Conservation (phyloP, 441 rosid species). For the Gossypium gossypioides region DNA sequence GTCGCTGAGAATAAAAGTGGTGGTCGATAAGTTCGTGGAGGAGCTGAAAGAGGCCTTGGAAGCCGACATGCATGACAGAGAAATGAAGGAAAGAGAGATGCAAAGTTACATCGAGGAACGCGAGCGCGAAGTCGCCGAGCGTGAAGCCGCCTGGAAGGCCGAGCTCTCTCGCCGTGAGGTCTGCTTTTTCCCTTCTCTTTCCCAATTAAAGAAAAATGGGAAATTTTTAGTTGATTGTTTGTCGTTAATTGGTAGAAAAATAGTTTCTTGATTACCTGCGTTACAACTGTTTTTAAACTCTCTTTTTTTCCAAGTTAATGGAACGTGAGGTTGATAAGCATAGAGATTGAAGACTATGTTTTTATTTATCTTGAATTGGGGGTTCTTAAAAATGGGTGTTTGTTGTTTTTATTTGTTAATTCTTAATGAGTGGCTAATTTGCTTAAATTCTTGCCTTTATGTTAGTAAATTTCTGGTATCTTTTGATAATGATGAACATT, state of each 20-base stretch:
- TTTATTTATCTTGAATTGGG: background rate
- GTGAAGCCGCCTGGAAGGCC: conserved; percentile 99
- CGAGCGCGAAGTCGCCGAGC: conserved; percentile 97
- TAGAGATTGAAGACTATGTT: no score
- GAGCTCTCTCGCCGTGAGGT: conserved; percentile 98
- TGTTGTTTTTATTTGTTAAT: background rate
- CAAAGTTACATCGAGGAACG: conserved; percentile 96
- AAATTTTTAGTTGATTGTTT: background rate
- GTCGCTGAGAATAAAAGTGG: conserved; percentile 81
- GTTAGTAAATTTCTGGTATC: background rate
- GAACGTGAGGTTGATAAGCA: background rate
- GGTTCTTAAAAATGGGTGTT: background rate
- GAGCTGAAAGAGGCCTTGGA: conserved; percentile 93
- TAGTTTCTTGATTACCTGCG: background rate
- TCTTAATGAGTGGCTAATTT: background rate
- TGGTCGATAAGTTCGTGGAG: conserved; percentile 90
- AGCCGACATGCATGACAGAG: conserved; percentile 85
- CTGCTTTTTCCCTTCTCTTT: background rate
- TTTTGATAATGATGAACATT: background rate
- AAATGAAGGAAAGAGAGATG: conserved; percentile 99
- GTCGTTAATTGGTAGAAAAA: background rate
- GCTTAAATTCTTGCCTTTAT: background rate
- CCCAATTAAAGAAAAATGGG: background rate
- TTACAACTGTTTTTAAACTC: background rate
- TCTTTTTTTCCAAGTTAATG: background rate